A percentile compares a stretch with the other conserved stretches of the same genome.
Evolutionary conservation across 768 basidiomycete genomes (phyloP).

Genomic region (Boletus sp.): DNA sequence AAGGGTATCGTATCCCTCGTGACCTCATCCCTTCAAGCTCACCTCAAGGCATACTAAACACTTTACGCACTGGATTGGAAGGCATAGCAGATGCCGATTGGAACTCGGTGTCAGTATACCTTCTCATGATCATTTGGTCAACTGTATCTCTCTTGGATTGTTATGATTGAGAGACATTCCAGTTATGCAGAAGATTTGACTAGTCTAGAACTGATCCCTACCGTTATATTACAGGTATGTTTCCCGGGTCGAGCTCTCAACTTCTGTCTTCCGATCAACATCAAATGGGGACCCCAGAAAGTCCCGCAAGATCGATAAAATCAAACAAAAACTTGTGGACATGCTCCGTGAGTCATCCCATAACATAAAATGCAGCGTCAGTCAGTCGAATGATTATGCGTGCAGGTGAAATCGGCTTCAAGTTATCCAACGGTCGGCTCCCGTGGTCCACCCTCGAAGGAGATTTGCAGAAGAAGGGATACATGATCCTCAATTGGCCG

Average conservation of each 20-base stretch:
- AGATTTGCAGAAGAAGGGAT: constrained; percentile 2
- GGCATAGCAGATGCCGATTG: too few species aligned
- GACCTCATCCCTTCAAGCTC: background rate
- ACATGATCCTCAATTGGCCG: constrained; percentile 9
- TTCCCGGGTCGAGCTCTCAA: background rate
- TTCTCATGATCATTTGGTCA: background rate
- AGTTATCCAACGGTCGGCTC: background rate
- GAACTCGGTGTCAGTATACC: background rate
- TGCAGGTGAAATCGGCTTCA: constrained; percentile 7
- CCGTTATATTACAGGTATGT: background rate
- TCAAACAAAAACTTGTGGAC: background rate
- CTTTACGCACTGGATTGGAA: background rate
- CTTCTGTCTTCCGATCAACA: background rate
- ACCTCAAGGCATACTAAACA: background rate
- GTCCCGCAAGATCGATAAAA: background rate
- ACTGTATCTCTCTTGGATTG: too few species aligned
- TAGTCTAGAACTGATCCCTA: background rate
- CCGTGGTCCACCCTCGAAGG: constrained; percentile 16
- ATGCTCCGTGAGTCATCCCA: constrained; percentile 10
- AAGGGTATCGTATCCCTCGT: background rate
- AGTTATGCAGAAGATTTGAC: too few species aligned
- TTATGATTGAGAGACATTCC: too few species aligned
- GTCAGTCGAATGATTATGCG: background rate
- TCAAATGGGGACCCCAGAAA: background rate
- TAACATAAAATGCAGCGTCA: accelerated